Conservation (phyloP, 306 rosid genomes). For the Rubus idaeus region DNA sequence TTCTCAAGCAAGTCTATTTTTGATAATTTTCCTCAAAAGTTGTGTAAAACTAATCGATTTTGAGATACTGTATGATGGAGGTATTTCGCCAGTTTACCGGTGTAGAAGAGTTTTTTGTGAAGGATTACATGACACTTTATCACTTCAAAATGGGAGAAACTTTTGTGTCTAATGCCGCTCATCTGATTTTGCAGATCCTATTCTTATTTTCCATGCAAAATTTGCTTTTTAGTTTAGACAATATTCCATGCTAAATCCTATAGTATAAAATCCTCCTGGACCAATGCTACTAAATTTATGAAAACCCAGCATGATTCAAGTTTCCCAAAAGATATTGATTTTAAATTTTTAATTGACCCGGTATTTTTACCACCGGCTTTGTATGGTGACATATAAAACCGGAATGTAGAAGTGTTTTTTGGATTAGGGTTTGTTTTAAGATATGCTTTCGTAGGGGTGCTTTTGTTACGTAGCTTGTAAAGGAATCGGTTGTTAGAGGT, state of each 20-base stretch:
- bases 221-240: background rate
- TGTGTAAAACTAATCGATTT: conserved; percentile 35
- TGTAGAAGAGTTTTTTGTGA: conserved; percentile 14
- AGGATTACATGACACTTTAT: background rate
- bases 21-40: conserved; percentile 18
- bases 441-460: too few species aligned
- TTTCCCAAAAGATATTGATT: background rate
- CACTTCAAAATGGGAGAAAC: conserved; percentile 7
- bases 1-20: conserved; percentile 19
- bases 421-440: too few species aligned
- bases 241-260: too few species aligned
- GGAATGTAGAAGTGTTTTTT: too few species aligned
- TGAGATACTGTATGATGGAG: conserved; percentile 31
- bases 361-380: background rate
- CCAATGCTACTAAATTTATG: background rate
- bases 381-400: too few species aligned
- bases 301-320: background rate
- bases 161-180: background rate
- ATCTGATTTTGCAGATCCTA: background rate
- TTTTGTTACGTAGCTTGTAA: too few species aligned
- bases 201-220: background rate
- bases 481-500: too few species aligned
- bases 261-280: too few species aligned
- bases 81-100: conserved; percentile 24
- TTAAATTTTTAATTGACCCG: background rate